These are phyloP conservation scores for Raphanus raphanistrum DNA, from an alignment of 345 rosid genomes.

Conservation along the genomic window DNA sequence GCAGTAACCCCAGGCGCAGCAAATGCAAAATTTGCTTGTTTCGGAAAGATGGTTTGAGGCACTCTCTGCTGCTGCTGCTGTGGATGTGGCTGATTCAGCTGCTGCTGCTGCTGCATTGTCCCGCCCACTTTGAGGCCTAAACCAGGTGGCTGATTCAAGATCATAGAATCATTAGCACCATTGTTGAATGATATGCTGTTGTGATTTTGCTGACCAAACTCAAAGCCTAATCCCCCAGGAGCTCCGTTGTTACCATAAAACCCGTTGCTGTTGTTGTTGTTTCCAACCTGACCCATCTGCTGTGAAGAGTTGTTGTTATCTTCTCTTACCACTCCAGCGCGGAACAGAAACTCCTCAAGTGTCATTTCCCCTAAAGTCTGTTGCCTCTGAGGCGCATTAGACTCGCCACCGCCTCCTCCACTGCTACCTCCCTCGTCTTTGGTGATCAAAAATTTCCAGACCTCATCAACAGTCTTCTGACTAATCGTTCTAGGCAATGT, in stretches of 20 bases:
- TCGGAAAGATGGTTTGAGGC: slow-evolving; percentile 56
- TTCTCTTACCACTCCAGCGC: slow-evolving; percentile 87
- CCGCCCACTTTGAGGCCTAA: slow-evolving; percentile 51
- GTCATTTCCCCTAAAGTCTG: slow-evolving; percentile 77
- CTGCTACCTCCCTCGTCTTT: slow-evolving; percentile 51
- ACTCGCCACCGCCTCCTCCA: slow-evolving; percentile 40
- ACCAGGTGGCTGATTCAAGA: slow-evolving; percentile 47
- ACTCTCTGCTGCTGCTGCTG: slow-evolving; percentile 28
- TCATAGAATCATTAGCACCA: slow-evolving; percentile 37
- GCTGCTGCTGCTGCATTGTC: slow-evolving; percentile 37
- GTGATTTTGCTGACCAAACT: slow-evolving; percentile 60
- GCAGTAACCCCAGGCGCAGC: slow-evolving; percentile 52
- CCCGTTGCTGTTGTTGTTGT: slow-evolving; percentile 41
- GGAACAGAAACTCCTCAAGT: slow-evolving; percentile 85
- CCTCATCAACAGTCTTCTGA: slow-evolving; percentile 95
- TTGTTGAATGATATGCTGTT: slow-evolving; percentile 48
- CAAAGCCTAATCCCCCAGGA: slow-evolving; percentile 48
- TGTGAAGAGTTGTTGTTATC: slow-evolving; percentile 45
- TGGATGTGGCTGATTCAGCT: slow-evolving; percentile 17
- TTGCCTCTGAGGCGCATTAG: slow-evolving; percentile 49
- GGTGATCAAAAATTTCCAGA: slow-evolving; percentile 69
- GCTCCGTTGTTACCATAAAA: slow-evolving; percentile 47
- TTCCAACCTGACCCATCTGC: slow-evolving; percentile 40
- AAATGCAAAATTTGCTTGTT: slow-evolving; percentile 61
- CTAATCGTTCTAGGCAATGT: slow-evolving; percentile 90